Evolutionary conservation across 176 grass and related monocot genomes (phyloP).

Genomic region (Oropetium thomaeum): DNA sequence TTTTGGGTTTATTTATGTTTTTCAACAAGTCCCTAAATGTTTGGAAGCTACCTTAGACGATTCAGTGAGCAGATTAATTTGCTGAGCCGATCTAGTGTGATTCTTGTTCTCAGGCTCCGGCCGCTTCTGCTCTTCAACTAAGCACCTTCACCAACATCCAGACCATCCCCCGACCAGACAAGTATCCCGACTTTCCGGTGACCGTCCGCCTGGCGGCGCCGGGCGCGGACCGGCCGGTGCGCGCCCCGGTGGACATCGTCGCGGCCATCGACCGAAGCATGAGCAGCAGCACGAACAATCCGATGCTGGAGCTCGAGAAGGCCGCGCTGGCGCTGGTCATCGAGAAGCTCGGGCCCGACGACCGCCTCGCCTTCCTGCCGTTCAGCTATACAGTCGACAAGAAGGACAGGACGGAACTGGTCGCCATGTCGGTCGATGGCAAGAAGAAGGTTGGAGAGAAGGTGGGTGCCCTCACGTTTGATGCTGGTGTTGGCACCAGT

Average conservation of each 20-base stretch:
- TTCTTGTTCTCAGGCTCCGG: background rate
- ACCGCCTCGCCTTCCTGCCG: conserved; percentile 9
- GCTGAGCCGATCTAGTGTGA: background rate
- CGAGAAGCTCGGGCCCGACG: background rate
- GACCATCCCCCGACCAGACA: background rate
- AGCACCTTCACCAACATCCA: conserved; percentile 1
- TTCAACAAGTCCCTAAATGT: too few relatives aligned
- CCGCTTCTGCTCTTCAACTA: conserved; percentile 8
- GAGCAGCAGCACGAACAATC: background rate
- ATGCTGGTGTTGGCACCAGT: too few relatives aligned
- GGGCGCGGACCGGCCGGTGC: background rate
- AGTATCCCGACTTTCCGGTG: background rate
- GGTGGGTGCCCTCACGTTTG: too few relatives aligned
- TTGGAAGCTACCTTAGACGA: too few relatives aligned
- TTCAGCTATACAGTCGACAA: background rate
- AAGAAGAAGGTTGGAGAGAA: background rate
- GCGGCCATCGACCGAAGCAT: background rate
- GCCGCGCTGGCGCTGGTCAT: background rate
- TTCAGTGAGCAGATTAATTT: too few relatives aligned
- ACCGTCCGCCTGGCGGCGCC: background rate
- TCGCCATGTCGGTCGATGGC: too few relatives aligned
- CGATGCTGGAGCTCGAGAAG: conserved; percentile 2
- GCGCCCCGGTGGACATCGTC: background rate
- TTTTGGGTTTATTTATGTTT: too few relatives aligned
- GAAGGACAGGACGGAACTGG: too few relatives aligned